phyloP scores from a whole-genome alignment of 345 rosid species.

The Salix koriyanagi region DNA sequence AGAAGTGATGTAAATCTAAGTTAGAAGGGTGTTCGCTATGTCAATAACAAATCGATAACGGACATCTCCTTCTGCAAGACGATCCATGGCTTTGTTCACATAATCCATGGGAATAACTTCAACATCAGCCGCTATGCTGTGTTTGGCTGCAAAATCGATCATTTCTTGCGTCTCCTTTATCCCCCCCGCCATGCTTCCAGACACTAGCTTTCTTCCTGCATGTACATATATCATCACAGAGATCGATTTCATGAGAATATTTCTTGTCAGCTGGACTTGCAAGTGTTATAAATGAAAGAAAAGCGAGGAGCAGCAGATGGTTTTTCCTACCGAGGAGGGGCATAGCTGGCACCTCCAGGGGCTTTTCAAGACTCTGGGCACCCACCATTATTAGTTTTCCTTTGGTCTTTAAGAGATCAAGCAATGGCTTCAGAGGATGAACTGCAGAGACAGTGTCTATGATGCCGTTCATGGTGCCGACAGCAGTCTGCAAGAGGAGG shows the following conservation, averaged over 20 bases:
- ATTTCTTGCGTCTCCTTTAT: background rate
- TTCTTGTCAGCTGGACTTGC: background rate
- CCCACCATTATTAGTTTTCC: background rate
- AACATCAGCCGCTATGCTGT: background rate
- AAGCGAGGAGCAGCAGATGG: background rate
- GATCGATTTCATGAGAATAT: background rate
- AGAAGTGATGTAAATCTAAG: too few species aligned
- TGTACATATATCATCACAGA: background rate
- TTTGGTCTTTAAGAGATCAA: background rate
- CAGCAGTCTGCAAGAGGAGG: too few species aligned
- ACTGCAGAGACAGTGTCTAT: too few species aligned
- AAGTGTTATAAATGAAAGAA: background rate
- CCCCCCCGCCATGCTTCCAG: background rate
- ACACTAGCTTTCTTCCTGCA: background rate
- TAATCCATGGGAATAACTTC: too few species aligned
- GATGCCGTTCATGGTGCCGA: too few species aligned
- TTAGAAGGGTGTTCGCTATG: too few species aligned
- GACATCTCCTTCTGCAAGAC: background rate
- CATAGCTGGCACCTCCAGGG: background rate
- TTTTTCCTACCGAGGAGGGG: background rate
- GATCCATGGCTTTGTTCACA: too few species aligned
- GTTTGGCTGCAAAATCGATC: background rate
- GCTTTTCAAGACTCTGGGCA: background rate
- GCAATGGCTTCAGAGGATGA: background rate
- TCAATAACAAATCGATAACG: background rate